Evolutionary conservation across 1,284 basidiomycete genomes (phyloP), one percentile per base, ranked within the genome.

Genomic region (Naganishia sp.): DNA sequence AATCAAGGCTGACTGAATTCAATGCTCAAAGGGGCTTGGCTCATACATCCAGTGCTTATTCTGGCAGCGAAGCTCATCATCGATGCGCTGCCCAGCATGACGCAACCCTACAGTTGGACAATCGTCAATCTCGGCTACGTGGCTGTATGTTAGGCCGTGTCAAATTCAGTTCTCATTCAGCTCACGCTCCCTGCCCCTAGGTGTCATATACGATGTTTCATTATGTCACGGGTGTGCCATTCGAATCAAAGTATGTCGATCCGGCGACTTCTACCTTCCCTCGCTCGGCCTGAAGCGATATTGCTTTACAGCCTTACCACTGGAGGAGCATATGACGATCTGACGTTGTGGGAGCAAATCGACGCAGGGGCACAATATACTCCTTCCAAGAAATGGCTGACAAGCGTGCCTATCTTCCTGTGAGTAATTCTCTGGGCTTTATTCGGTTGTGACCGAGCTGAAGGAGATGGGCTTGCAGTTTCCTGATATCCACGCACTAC

Each of bases 311-410:
- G 76, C 18, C 70, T 78, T 67, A 75, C 75, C 84, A 93, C 77
- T 71, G 88, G 88, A 15, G 96, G 96, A 49, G 95, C 92, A 6
- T 99, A 96, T 81, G 95, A 99, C 77, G 92, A 97, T 72, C 84
- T 99, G 55, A 99, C 96, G 0, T 82, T 99, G 31, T 99, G 95
- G 95, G 95, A 99, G 78, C 95, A 99, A 84, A 99, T 99, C 68
- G 95, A 99, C 79, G 90, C 92, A 68, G 95, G 95, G 46, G 95
- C 94, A 0, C 95, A 99, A 75, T 96, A 99, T 80, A 99, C 95
- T 2, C 95, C 95, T 0, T 89, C 95, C 2, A 97, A 95, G 83
- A 99, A 99, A 78, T 99, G 94, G 92, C 83, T 99, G 47, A 87
- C 96, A 65, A 88, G 86, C 66, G 88, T 96, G 10, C 95, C 95